Percentiles rank a stretch among this genome's conserved stretches.
These are phyloP conservation scores for Neonectria ditissima DNA, from an alignment of 2,329 filamentous ascomycete species.

Conservation along the genomic window DNA sequence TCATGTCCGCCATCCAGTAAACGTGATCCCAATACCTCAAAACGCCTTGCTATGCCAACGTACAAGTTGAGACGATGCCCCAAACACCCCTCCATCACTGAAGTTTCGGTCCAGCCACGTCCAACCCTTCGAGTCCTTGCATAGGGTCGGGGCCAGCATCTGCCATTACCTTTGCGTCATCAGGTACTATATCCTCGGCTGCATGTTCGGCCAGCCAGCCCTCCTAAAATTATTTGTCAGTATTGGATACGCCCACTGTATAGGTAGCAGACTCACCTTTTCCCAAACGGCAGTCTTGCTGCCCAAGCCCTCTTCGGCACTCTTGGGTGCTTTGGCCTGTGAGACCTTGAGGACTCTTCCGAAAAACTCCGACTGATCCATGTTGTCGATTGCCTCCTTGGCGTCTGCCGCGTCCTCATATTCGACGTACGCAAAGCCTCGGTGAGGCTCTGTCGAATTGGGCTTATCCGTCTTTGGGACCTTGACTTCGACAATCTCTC, in stretches of 20 bases:
- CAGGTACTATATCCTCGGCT: slow-evolving; percentile 72
- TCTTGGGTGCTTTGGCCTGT: slow-evolving; percentile 91
- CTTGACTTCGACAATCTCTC: slow-evolving; percentile 91
- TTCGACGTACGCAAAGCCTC: slow-evolving; percentile 97
- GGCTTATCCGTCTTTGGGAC: slow-evolving; percentile 88
- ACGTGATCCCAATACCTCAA: slow-evolving; percentile 41
- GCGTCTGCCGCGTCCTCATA: slow-evolving; percentile 89
- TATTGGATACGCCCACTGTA: background rate
- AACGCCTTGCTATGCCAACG: slow-evolving; percentile 63
- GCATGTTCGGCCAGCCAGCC: slow-evolving; percentile 92
- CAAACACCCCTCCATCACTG: slow-evolving; percentile 58
- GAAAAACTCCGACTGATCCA: slow-evolving; percentile 97
- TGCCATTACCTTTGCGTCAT: slow-evolving; percentile 49
- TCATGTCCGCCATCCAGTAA: slow-evolving; percentile 35
- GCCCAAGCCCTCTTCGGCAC: slow-evolving; percentile 85
- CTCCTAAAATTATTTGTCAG: slow-evolving; percentile 65
- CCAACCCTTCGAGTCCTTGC: slow-evolving; percentile 93
- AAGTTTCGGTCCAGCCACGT: slow-evolving; percentile 91
- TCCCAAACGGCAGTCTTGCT: slow-evolving; percentile 97
- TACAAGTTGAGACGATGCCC: slow-evolving; percentile 37
- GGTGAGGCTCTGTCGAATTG: slow-evolving; percentile 81
- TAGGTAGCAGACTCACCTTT: slow-evolving; percentile 73
- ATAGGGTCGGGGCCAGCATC: slow-evolving; percentile 82
- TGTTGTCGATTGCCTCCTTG: slow-evolving; percentile 96
- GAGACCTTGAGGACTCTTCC: slow-evolving; percentile 93